A percentile compares a stretch with the other conserved stretches of the same genome.
phyloP scores from a whole-genome alignment of 306 rosid species.

The Prinsepia uniflora region DNA sequence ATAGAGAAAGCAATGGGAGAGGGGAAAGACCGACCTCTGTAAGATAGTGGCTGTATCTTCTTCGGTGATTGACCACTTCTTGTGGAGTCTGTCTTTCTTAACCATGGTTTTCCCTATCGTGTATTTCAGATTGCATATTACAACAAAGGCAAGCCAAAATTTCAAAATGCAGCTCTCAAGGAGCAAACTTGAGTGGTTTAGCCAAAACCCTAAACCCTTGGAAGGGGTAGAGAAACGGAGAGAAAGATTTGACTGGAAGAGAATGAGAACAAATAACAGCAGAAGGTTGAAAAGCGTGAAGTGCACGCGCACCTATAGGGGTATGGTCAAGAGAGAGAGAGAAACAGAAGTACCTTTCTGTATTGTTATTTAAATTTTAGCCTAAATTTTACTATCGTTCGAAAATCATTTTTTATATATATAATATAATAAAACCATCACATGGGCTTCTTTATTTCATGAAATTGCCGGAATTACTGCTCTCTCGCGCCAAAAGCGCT shows the following conservation, averaged over 20 bases:
- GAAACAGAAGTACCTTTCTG: too few relatives aligned
- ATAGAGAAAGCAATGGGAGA: background rate
- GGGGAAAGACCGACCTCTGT: constrained; percentile 35
- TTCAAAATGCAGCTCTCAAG: background rate
- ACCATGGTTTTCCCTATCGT: constrained; percentile 30
- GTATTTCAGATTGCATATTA: constrained; percentile 9
- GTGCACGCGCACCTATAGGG: background rate
- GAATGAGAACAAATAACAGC: background rate
- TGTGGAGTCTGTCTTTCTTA: constrained; percentile 28
- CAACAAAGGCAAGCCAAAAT: background rate
- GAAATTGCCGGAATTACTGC: too few relatives aligned
- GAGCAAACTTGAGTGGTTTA: constrained; percentile 1
- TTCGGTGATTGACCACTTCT: constrained; percentile 42
- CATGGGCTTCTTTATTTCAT: too few relatives aligned
- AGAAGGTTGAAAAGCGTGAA: background rate
- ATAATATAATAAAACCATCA: too few relatives aligned
- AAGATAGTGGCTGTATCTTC: constrained; percentile 42
- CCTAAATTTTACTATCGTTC: too few relatives aligned
- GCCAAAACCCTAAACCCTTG: constrained; percentile 37
- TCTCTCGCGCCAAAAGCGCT: too few relatives aligned
- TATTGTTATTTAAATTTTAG: too few relatives aligned
- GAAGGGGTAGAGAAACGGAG: background rate
- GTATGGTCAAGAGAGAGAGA: background rate
- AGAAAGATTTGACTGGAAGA: background rate
- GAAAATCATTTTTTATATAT: too few relatives aligned